Conservation (phyloP, 225 moss, liverwort and hornwort species). For the Marchantia polymorpha region DNA sequence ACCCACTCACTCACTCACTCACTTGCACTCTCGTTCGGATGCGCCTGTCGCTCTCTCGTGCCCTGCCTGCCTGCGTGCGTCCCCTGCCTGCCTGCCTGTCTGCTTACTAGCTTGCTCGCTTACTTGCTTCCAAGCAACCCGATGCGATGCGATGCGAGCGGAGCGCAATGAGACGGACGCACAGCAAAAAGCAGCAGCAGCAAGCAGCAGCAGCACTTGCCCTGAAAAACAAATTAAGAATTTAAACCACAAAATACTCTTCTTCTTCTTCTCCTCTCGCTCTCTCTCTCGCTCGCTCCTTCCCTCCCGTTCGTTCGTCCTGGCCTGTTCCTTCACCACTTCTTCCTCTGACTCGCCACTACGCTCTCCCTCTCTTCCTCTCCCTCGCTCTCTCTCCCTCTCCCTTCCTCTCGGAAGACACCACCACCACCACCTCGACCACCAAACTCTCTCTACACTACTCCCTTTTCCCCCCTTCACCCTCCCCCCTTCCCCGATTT, state of each 20-base stretch:
- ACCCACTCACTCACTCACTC: too few species aligned
- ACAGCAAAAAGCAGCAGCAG: constrained; percentile 17
- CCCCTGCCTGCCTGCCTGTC: constrained; percentile 16
- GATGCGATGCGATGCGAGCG: constrained; percentile 25
- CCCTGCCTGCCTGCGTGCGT: constrained; percentile 14
- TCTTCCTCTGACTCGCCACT: not conserved
- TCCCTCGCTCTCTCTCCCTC: constrained; percentile 5
- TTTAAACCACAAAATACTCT: constrained; percentile 19
- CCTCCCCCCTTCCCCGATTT: not conserved
- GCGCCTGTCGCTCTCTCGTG: not conserved
- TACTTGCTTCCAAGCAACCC: constrained; percentile 9
- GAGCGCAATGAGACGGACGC: not conserved
- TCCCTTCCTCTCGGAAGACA: constrained; percentile 4
- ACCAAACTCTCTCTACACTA: constrained; percentile 15
- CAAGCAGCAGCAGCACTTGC: constrained; percentile 5
- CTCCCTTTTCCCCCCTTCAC: not conserved
- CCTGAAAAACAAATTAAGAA: constrained; percentile 30
- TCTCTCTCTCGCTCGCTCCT: not conserved
- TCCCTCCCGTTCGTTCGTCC: constrained; percentile 5
- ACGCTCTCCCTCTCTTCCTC: not conserved
- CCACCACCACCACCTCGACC: constrained; percentile 15
- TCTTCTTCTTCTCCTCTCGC: not conserved
- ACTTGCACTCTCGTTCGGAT: constrained; percentile 14
- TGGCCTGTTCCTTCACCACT: not conserved
- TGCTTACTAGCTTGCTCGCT: constrained; percentile 12